These are phyloP conservation scores for Aspergillus nidulans DNA, from an alignment of 495 filamentous ascomycete species.

Conservation along the genomic window DNA sequence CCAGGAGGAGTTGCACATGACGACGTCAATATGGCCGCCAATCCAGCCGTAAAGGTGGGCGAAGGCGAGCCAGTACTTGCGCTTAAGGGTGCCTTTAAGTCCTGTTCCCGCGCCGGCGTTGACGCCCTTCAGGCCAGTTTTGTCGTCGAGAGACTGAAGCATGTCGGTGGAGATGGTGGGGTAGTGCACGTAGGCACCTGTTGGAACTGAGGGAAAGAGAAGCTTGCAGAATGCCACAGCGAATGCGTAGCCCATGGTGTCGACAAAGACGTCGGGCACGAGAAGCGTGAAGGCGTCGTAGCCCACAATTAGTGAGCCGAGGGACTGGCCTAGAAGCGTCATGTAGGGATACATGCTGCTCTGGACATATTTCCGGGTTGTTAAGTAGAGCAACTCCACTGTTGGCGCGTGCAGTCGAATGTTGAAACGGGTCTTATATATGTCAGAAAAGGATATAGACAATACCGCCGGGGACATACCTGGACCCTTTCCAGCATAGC, in stretches of 20 bases:
- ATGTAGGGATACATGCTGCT: constrained; percentile 84
- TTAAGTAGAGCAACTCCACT: constrained; percentile 82
- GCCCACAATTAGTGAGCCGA: constrained; percentile 81
- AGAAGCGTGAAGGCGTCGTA: constrained; percentile 91
- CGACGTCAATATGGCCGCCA: constrained; percentile 76
- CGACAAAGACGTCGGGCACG: constrained; percentile 89
- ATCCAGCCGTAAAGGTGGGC: constrained; percentile 75
- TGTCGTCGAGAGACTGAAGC: constrained; percentile 74
- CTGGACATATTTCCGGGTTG: constrained; percentile 78
- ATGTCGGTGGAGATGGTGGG: constrained; percentile 98
- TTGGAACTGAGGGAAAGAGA: constrained; percentile 77
- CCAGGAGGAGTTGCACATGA: constrained; percentile 97
- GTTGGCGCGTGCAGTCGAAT: constrained; percentile 82
- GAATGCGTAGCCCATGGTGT: constrained; percentile 98
- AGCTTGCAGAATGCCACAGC: constrained; percentile 74
- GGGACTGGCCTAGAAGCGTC: constrained; percentile 87
- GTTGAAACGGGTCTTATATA: constrained; percentile 73
- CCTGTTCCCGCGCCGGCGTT: constrained; percentile 79
- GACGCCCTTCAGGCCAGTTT: constrained; percentile 63
- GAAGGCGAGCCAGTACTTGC: constrained; percentile 80
- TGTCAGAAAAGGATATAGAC: neutral
- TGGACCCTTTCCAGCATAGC: constrained; percentile 73
- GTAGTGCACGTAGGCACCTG: constrained; percentile 93
- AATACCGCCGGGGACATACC: constrained; percentile 34
- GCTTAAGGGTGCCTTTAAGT: constrained; percentile 61